These are phyloP conservation scores for Chenopodium suecicum DNA, from an alignment of 148 eudicot genomes.

Conservation along the genomic window DNA sequence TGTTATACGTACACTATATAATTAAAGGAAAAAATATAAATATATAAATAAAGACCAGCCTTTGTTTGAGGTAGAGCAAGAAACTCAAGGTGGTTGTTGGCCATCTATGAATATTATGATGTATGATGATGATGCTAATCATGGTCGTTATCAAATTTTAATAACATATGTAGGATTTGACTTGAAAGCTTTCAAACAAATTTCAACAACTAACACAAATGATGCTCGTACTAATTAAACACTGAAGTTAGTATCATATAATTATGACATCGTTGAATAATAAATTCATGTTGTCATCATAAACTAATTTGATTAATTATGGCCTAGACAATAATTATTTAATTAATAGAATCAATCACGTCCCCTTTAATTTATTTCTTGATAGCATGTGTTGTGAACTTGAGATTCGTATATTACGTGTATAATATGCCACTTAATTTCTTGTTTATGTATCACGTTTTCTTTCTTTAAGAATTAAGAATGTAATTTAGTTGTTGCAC, in stretches of 20 bases:
- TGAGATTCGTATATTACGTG: neutral
- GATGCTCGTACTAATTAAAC: neutral
- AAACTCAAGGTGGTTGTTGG: too few relatives aligned
- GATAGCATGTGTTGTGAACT: too few relatives aligned
- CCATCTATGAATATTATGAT: too few relatives aligned
- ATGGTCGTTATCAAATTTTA: too few relatives aligned
- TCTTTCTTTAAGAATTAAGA: neutral
- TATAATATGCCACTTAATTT: neutral
- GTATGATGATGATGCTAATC: too few relatives aligned
- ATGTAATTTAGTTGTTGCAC: neutral
- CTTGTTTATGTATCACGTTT: neutral
- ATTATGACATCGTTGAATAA: neutral
- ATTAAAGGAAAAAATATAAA: too few relatives aligned
- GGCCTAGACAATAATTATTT: too few relatives aligned
- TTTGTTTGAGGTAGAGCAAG: too few relatives aligned
- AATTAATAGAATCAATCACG: too few relatives aligned
- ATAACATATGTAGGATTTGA: neutral
- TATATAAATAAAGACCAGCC: too few relatives aligned
- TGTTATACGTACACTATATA: too few relatives aligned
- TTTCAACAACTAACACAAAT: neutral
- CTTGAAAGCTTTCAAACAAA: neutral
- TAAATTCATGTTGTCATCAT: neutral
- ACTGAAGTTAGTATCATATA: neutral
- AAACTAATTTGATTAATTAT: neutral
- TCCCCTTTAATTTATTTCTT: too few relatives aligned